Evolutionary conservation across 108 stramenopile genomes (phyloP), one percentile per base, ranked within the genome.

Genomic region (Skeletonema menzelii): DNA sequence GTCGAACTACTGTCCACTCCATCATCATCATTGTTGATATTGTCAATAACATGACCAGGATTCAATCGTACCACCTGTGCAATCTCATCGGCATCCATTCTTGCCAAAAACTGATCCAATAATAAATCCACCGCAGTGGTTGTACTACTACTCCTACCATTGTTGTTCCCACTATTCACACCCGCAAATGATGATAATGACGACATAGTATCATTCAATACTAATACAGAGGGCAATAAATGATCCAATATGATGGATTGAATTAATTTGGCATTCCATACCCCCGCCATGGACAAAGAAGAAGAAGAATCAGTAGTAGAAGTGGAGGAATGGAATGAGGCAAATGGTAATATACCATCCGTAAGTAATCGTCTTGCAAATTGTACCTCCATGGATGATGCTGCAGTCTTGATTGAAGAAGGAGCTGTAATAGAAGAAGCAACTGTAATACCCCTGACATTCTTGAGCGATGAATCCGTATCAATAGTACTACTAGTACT

Each of bases 301-400:
- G 59, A 22, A 0, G 14, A 30, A n/a, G n/a, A n/a, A n/a, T n/a
- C n/a, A n/a, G n/a, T n/a, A n/a, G n/a, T n/a, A n/a, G n/a, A n/a
- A n/a, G n/a, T n/a, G 3, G 32, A n/a, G 70, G 35, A 20, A 62
- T 61, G 17, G 15, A 62, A 11, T 4, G 58, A 59, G 22, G 73
- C 73, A 34, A 74, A 47, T 15, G 75, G 75, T 24, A 76, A 35
- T 14, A 76, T 56, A 15, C 75, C 75, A 35, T 76, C 75, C 1
- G 34, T 64, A 3, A 76, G 37, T 17, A 76, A 37, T 24, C 75
- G 40, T 24, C 67, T 32, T 26, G 75, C 75, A 8, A 61, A 27
- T 19, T 30, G 17, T 19, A 53, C 26, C 6, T 74, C 73, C 64
- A 74, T 65, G 0, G 22, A 44, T 27, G 40, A 8, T 1, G 24